phyloP scores from a whole-genome alignment of 148 eudicot species.

The Beta vulgaris region DNA sequence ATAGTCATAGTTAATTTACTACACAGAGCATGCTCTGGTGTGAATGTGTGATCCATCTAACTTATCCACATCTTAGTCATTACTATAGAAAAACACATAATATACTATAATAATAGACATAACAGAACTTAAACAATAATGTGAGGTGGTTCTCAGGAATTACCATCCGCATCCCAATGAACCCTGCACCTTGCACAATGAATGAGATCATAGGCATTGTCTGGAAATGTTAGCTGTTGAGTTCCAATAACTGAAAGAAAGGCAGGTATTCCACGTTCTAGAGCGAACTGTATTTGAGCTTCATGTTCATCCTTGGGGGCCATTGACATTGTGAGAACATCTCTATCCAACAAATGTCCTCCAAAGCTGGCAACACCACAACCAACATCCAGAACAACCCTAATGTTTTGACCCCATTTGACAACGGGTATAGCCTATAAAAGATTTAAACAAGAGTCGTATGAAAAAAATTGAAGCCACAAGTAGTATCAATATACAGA shows the following conservation, averaged over 20 bases:
- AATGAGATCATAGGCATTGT: constrained; percentile 78
- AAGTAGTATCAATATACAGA: background rate
- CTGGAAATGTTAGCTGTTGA: constrained; percentile 91
- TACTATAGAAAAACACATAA: background rate
- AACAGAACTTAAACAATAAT: background rate
- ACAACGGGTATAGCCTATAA: constrained; percentile 63
- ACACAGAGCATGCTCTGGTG: background rate
- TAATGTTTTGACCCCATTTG: constrained; percentile 78
- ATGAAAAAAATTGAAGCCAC: constrained; percentile 8
- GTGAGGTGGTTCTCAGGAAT: constrained; percentile 3
- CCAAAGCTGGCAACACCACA: constrained; percentile 99
- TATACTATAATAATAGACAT: background rate
- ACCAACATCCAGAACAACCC: constrained; percentile 95
- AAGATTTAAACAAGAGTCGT: constrained; percentile 5
- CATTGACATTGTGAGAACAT: constrained; percentile 92
- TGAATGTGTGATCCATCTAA: background rate
- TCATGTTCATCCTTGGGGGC: constrained; percentile 98
- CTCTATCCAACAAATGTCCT: constrained; percentile 80
- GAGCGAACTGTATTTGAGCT: constrained; percentile 99
- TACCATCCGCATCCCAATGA: constrained; percentile 97
- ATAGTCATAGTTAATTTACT: background rate
- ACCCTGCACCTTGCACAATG: constrained; percentile 99
- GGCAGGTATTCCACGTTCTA: constrained; percentile 97
- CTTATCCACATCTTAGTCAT: background rate
- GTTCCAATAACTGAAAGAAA: constrained; percentile 91